Conservation (phyloP, 139 green algal species). For the Micromonas pusilla region DNA sequence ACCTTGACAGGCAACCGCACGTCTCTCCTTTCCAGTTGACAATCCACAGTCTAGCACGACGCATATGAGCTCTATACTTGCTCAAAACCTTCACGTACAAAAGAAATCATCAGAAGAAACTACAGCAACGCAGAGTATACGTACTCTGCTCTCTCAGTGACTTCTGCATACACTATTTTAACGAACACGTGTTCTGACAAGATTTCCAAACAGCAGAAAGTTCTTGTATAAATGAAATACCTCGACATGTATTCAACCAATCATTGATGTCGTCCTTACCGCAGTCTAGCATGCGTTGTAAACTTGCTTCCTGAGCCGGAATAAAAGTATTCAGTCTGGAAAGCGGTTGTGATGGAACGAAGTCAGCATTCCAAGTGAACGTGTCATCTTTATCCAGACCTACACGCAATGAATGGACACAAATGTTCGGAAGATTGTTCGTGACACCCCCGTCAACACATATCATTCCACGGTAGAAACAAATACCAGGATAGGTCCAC, state of each 20-base stretch:
- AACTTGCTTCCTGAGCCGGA: neutral
- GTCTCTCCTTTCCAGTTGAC: too few species aligned
- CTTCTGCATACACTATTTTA: too few species aligned
- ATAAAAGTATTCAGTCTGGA: neutral
- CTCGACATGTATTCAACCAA: slow-evolving; percentile 15
- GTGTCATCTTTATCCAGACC: slow-evolving; percentile 3
- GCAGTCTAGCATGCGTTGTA: neutral
- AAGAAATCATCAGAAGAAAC: too few species aligned
- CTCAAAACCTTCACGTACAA: too few species aligned
- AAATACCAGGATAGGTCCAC: slow-evolving; percentile 10
- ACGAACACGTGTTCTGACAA: too few species aligned
- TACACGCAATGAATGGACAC: neutral
- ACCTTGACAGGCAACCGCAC: too few species aligned
- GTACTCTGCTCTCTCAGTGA: too few species aligned
- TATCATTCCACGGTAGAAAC: neutral
- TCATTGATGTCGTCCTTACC: slow-evolving; percentile 2
- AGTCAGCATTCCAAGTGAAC: neutral
- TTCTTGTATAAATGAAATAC: too few species aligned
- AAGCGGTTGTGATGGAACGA: neutral
- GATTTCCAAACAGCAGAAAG: too few species aligned
- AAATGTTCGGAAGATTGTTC: neutral
- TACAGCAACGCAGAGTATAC: too few species aligned
- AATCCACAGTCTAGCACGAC: too few species aligned
- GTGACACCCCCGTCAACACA: slow-evolving; percentile 15
- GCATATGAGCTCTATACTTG: too few species aligned